Evolutionary conservation across 78 protist species (phyloP).

Genomic region (Dictyostelium intermedium): DNA sequence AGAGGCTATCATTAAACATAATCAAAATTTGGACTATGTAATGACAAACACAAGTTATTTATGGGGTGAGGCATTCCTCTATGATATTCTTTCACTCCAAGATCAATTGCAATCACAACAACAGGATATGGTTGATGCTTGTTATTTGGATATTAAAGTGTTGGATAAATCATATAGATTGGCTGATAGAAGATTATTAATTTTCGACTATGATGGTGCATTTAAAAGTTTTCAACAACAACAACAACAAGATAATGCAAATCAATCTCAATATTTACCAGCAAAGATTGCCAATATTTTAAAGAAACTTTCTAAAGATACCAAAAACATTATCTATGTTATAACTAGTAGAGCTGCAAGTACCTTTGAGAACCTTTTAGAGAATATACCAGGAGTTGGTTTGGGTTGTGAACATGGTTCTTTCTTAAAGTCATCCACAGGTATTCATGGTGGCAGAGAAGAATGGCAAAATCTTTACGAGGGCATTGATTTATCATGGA

Average conservation of each 20-base stretch:
- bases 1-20: constrained; percentile 12
- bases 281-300: constrained; percentile 10
- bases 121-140: background rate
- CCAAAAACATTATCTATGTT: constrained; percentile 44
- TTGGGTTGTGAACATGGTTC: constrained; percentile 43
- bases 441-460: constrained; percentile 4
- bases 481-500: constrained; percentile 56
- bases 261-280: background rate
- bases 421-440: constrained; percentile 54
- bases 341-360: constrained; percentile 25
- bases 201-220: constrained; percentile 59
- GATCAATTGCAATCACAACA: background rate
- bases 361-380: constrained; percentile 25
- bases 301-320: constrained; percentile 36
- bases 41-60: constrained; percentile 30
- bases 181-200: constrained; percentile 12
- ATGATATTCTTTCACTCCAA: background rate
- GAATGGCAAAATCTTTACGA: constrained; percentile 48
- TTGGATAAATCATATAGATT: constrained; percentile 37
- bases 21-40: constrained; percentile 39
- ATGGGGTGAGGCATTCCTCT: constrained; percentile 61
- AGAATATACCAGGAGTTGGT: constrained; percentile 59
- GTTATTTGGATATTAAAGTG: background rate
- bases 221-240: background rate
- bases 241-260: background rate